Evolutionary conservation across 495 filamentous ascomycete species (phyloP).

Genomic region (Annulohypoxylon bovei): DNA sequence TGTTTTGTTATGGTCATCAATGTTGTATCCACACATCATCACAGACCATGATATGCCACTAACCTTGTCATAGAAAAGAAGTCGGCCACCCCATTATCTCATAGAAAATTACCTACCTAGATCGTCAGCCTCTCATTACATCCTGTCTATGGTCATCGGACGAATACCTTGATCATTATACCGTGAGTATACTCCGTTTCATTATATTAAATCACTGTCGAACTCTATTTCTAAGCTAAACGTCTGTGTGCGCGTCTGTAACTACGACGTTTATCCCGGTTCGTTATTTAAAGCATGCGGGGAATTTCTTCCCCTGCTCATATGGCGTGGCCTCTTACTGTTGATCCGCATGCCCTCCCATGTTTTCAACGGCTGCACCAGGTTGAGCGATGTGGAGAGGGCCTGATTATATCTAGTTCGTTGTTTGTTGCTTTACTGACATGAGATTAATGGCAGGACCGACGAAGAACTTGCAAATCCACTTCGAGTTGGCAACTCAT

Average conservation of each 20-base stretch:
- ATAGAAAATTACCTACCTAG: constrained; percentile 2
- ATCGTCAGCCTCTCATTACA: neutral
- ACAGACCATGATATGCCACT: constrained; percentile 20
- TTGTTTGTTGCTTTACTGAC: constrained; percentile 35
- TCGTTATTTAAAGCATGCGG: constrained; percentile 34
- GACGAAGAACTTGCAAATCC: constrained; percentile 16
- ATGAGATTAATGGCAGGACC: constrained; percentile 22
- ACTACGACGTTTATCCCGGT: constrained; percentile 27
- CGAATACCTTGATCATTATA: neutral
- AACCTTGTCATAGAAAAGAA: constrained; percentile 33
- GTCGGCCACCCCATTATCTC: constrained; percentile 15
- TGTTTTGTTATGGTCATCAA: constrained; percentile 30
- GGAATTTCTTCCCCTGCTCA: constrained; percentile 20
- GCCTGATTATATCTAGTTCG: constrained; percentile 5
- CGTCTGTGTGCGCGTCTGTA: constrained; percentile 4
- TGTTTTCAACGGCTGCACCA: constrained; percentile 31
- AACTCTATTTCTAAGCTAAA: constrained; percentile 13
- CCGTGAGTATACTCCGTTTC: constrained; percentile 29
- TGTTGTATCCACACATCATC: constrained; percentile 35
- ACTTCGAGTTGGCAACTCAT: constrained; percentile 8
- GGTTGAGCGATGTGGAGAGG: constrained; percentile 25
- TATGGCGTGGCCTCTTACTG: constrained; percentile 22
- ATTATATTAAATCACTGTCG: constrained; percentile 8
- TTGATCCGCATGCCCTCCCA: constrained; percentile 20
- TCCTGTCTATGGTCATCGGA: neutral